A percentile compares a stretch with the other conserved stretches of the same genome.
These are phyloP conservation scores for Stachybotrys chlorohalonatus DNA, from an alignment of 2,329 filamentous ascomycete genomes.

Conservation along the genomic window DNA sequence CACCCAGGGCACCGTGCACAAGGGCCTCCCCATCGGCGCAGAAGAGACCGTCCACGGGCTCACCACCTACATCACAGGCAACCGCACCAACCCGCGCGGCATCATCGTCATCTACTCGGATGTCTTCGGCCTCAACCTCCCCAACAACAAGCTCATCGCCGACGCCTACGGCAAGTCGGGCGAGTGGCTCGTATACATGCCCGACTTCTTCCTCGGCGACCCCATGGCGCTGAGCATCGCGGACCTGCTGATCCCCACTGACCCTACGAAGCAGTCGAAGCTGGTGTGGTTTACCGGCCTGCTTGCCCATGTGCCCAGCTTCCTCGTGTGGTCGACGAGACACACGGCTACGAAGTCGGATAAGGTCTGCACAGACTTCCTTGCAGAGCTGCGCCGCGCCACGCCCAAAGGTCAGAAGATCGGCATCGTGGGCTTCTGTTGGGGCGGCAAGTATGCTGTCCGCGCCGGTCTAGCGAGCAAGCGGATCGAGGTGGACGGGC, in stretches of 20 bases:
- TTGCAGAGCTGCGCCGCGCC: conserved; percentile 17
- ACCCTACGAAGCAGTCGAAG: conserved; percentile 21
- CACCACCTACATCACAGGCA: conserved; percentile 27
- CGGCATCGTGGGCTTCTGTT: conserved; percentile 25
- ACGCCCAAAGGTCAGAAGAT: conserved; percentile 19
- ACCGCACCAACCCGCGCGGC: conserved; percentile 9
- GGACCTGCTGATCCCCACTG: conserved; percentile 24
- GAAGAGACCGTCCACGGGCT: conserved; percentile 25
- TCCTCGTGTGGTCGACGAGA: conserved; percentile 21
- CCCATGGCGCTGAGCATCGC: conserved; percentile 11
- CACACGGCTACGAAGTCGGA: conserved; percentile 20
- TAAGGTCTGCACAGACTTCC: conserved; percentile 23
- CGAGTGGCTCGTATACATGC: conserved; percentile 1
- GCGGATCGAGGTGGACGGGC: conserved; percentile 23
- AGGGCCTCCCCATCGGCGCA: neutral
- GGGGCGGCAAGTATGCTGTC: conserved; percentile 24
- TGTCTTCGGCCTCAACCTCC: conserved; percentile 1
- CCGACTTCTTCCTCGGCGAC: conserved; percentile 1
- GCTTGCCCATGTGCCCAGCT: conserved; percentile 19
- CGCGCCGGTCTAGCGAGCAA: conserved; percentile 11
- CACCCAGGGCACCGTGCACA: neutral
- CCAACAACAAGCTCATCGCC: conserved; percentile 1
- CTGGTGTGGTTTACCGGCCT: conserved; percentile 24
- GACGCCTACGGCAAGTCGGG: conserved; percentile 1
- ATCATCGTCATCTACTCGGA: conserved; percentile 2